phyloP scores from a whole-genome alignment of 306 rosid genomes.

The Luffa aegyptiaca region DNA sequence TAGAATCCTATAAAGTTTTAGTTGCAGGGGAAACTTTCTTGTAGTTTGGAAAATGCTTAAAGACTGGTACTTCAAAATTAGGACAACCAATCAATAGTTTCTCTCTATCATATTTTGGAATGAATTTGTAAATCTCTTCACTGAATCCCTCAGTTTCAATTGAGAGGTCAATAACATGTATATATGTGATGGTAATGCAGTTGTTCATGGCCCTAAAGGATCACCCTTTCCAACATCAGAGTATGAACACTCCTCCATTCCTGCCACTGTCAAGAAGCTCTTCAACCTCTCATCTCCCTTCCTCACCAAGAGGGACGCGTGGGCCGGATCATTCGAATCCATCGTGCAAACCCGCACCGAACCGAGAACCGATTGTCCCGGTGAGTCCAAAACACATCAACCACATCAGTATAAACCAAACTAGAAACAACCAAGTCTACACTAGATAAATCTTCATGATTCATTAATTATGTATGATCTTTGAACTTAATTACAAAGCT shows the following conservation, averaged over 20 bases:
- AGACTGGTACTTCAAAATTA: background rate
- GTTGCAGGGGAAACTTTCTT: background rate
- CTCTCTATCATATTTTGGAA: no score
- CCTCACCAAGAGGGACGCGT: slow-evolving; percentile 67
- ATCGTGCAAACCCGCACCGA: slow-evolving; percentile 40
- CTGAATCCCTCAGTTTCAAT: background rate
- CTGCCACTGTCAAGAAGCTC: slow-evolving; percentile 78
- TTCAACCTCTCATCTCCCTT: slow-evolving; percentile 61
- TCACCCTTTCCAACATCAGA: slow-evolving; percentile 68
- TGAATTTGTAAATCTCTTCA: background rate
- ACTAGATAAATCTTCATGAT: no score
- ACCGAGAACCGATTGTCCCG: slow-evolving; percentile 90
- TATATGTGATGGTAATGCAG: slow-evolving; percentile 32
- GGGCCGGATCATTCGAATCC: slow-evolving; percentile 83
- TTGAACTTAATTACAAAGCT: background rate
- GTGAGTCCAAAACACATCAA: slow-evolving; percentile 19
- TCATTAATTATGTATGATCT: background rate
- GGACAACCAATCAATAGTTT: background rate
- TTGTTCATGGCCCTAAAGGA: slow-evolving; percentile 79
- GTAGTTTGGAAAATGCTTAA: background rate
- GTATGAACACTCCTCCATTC: slow-evolving; percentile 75
- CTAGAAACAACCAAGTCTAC: no score
- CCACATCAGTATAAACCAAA: no score
- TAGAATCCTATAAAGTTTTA: background rate
- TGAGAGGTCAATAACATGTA: background rate